Evolutionary conservation across 1,139 yeast genomes (phyloP).

Genomic region (Yamadazyma conglobata): DNA sequence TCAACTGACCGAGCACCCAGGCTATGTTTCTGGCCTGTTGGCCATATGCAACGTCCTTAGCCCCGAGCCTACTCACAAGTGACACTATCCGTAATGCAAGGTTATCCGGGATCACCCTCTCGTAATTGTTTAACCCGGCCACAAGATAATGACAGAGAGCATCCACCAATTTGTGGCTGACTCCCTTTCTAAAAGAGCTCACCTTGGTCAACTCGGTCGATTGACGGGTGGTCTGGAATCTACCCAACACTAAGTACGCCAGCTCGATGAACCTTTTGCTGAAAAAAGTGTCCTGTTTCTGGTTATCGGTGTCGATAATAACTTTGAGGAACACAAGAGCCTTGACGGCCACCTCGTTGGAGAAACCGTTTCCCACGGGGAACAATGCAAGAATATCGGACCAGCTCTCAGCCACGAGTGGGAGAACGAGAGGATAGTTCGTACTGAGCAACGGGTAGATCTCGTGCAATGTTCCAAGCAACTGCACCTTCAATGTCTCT

Average conservation of each 20-base stretch:
- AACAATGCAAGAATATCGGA: constrained; percentile 27
- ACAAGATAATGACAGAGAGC: constrained; percentile 23
- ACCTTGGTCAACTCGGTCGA: constrained; percentile 4
- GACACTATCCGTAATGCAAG: constrained; percentile 27
- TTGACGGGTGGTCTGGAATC: constrained; percentile 5
- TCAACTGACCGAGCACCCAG: constrained; percentile 31
- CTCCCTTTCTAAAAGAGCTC: constrained; percentile 6
- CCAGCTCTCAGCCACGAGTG: constrained; percentile 72
- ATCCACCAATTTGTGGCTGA: constrained; percentile 9
- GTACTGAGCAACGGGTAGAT: constrained; percentile 64
- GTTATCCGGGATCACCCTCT: constrained; percentile 31
- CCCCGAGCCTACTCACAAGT: constrained; percentile 24
- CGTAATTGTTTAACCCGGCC: constrained; percentile 31
- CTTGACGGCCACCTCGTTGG: constrained; percentile 9
- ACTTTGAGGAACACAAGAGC: constrained; percentile 24
- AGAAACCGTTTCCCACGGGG: neutral
- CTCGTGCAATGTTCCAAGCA: constrained; percentile 48
- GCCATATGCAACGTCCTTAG: constrained; percentile 20
- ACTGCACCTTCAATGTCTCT: constrained; percentile 48
- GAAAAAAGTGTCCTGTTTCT: constrained; percentile 28
- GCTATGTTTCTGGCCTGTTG: constrained; percentile 28
- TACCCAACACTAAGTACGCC: constrained; percentile 22
- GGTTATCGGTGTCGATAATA: constrained; percentile 28
- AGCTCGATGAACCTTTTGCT: constrained; percentile 34
- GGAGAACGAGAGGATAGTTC: constrained; percentile 55